Evolutionary conservation across 106 monocot species (phyloP), one percentile per base, ranked within the genome.

Genomic region (Platanthera guangdongensis): DNA sequence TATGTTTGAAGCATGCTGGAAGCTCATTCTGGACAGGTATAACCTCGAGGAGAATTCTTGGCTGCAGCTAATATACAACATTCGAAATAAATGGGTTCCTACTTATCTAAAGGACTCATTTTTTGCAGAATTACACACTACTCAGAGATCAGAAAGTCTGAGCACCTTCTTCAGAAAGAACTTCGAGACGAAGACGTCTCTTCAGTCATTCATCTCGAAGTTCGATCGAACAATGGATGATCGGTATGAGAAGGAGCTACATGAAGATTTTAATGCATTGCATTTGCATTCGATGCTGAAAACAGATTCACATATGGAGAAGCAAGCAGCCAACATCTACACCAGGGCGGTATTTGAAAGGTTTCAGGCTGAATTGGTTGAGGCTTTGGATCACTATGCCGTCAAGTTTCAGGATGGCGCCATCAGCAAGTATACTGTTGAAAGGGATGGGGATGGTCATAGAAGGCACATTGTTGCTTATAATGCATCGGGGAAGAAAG

Each of bases 71-170:
- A 47, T 92, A 11, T 84, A 86, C 57, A 74, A 79, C 25, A 39
- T 85, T 60, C 88, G 86, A 6, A 28, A 87, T 51, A 91, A 81
- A 77, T 94, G 94, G 94, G 75, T 88, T 64, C 85, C 90, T 3
- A 89, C 87, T 55, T 89, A 87, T 78, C 78, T 87, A 9, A 85
- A 82, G 47, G 78, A 60, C 22, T 85, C 87, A 65, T 94, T 94
- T 68, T 91, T 87, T 83, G 94, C 94, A 8, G 91, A 94, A 74
- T 75, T 94, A 60, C 81, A 91, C 11, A 65, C 78, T 32, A 54
- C 70, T 22, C 81, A 82, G 28, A 88, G 86, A 79, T 76, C 80
- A 77, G 89, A 92, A 74, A 95, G 76, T n/a, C 75, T 92, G 59
- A 83, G 88, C 75, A 81, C 81, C 15, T 89, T 90, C 50, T 95